Conservation (phyloP, 2,329 filamentous ascomycete species). For the Microdochium bolleyi region DNA sequence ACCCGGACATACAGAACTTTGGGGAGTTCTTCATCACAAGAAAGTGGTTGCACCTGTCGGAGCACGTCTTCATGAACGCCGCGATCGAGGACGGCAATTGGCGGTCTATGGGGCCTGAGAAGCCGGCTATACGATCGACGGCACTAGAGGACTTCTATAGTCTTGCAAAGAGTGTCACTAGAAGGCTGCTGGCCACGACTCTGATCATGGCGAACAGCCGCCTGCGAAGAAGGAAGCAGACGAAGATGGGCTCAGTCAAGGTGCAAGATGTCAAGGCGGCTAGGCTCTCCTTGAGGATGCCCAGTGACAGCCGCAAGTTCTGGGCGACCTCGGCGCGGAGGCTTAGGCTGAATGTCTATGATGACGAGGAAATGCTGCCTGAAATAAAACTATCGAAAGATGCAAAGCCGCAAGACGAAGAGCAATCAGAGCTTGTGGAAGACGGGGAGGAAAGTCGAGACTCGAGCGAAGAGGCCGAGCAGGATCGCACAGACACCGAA, state of each 20-base stretch:
- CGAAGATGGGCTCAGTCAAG: constrained; percentile 16
- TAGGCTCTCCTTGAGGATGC: constrained; percentile 35
- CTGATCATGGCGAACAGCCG: constrained; percentile 66
- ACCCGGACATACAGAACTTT: constrained; percentile 31
- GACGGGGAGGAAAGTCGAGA: too few species aligned
- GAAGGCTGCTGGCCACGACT: constrained; percentile 59
- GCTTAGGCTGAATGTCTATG: constrained; percentile 37
- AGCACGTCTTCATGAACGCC: constrained; percentile 69
- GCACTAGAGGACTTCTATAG: constrained; percentile 70
- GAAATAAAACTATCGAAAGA: too few species aligned
- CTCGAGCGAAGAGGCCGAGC: too few species aligned
- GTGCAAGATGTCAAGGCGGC: constrained; percentile 41
- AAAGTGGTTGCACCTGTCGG: constrained; percentile 57
- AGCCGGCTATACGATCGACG: constrained; percentile 65
- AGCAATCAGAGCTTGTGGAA: too few species aligned
- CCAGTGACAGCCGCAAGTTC: constrained; percentile 26
- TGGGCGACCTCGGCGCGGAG: constrained; percentile 42
- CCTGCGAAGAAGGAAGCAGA: constrained; percentile 27
- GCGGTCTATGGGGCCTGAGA: constrained; percentile 49
- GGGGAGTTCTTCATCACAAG: constrained; percentile 49
- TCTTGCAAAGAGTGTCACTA: constrained; percentile 59
- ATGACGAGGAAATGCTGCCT: constrained; percentile 15
- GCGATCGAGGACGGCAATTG: constrained; percentile 57
- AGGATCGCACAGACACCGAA: too few species aligned
- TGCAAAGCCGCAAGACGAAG: too few species aligned